Percentiles rank a stretch among this genome's conserved stretches.
Evolutionary conservation across 2,329 filamentous ascomycete genomes (phyloP).

Genomic region (Aspergillus sp.): DNA sequence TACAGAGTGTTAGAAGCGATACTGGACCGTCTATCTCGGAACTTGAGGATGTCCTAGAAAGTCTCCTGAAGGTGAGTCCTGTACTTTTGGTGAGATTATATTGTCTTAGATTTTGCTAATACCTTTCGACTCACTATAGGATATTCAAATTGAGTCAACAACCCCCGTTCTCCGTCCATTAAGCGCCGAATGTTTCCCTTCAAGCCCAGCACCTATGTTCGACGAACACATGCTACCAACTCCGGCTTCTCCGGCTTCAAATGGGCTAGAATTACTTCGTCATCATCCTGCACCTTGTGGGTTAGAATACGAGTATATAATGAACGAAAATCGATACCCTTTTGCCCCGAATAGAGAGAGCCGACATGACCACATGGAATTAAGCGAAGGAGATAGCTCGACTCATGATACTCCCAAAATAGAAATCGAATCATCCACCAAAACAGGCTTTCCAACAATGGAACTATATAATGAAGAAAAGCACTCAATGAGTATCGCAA

Average conservation of each 20-base stretch:
- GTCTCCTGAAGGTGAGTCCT: neutral
- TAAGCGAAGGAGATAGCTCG: neutral
- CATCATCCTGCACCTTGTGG: no score
- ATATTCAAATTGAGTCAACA: neutral
- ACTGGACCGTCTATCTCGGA: constrained; percentile 23
- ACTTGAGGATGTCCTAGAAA: constrained; percentile 21
- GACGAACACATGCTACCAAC: constrained; percentile 15
- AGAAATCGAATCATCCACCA: neutral
- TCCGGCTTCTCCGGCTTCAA: constrained; percentile 3
- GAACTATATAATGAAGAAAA: neutral
- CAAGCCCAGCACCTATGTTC: neutral
- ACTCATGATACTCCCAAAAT: neutral
- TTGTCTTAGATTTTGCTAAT: neutral
- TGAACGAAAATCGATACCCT: neutral
- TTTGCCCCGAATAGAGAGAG: neutral
- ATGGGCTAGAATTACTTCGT: neutral
- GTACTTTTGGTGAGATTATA: neutral
- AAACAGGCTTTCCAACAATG: neutral
- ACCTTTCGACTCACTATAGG: neutral
- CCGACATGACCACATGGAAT: neutral
- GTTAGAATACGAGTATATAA: neutral
- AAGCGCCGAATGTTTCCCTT: neutral
- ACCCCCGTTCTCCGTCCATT: constrained; percentile 7
- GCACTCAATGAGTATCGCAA: neutral
- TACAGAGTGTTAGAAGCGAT: constrained; percentile 30